phyloP scores from a whole-genome alignment of 192 early-diverging fungal species.

The Obelidium mucronatum region DNA sequence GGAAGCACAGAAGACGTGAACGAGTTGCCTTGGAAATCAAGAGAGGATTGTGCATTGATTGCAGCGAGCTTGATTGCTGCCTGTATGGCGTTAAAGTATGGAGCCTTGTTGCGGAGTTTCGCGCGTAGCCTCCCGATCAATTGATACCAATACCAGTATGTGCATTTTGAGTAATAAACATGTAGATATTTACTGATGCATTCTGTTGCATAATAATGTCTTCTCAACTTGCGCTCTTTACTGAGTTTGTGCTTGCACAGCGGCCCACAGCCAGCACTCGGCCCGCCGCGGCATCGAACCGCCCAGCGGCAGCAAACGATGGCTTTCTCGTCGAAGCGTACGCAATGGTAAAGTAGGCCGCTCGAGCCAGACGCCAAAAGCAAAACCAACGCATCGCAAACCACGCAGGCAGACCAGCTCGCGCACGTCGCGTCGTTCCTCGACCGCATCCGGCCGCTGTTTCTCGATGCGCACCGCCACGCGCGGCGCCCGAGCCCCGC shows the following conservation, averaged over 20 bases:
- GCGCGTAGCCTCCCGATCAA: not conserved
- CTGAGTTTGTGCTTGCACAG: no score
- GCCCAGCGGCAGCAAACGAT: no score
- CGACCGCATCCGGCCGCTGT: not conserved
- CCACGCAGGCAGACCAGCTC: not conserved
- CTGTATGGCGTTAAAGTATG: not conserved
- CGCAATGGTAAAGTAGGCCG: no score
- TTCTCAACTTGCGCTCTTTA: not conserved
- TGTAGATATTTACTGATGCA: not conserved
- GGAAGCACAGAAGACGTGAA: not conserved
- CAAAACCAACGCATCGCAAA: not conserved
- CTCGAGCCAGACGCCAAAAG: not conserved
- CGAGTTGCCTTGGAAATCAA: not conserved
- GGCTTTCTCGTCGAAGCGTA: no score
- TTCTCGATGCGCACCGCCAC: constrained; percentile 14
- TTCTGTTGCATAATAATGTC: not conserved
- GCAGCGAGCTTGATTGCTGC: not conserved
- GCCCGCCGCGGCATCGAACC: no score
- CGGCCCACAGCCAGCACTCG: no score
- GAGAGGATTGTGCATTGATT: not conserved
- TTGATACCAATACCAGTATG: no score
- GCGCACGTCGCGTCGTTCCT: not conserved
- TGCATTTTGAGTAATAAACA: no score
- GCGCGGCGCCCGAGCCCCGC: not conserved
- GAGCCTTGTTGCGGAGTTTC: not conserved